These are phyloP conservation scores for Manihot esculenta DNA, from an alignment of 441 rosid species.

Conservation along the genomic window DNA sequence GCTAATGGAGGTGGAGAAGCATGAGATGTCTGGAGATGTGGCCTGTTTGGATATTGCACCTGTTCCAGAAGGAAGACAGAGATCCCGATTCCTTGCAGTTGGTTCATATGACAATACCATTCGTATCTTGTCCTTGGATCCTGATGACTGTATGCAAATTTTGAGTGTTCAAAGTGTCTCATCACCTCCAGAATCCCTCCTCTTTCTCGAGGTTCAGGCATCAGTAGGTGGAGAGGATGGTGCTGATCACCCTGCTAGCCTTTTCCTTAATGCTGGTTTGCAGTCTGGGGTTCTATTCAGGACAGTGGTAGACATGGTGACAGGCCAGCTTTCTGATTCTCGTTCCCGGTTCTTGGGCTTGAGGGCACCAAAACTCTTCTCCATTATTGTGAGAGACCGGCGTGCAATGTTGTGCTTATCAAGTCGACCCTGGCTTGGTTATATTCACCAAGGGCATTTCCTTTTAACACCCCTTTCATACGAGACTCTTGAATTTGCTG, in stretches of 20 bases:
- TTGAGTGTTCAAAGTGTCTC: slow-evolving; percentile 95
- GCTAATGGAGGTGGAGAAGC: slow-evolving; percentile 96
- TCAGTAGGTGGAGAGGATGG: slow-evolving; percentile 95
- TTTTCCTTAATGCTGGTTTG: slow-evolving; percentile 94
- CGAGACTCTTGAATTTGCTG: slow-evolving; percentile 92
- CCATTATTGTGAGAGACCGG: slow-evolving; percentile 75
- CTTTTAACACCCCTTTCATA: slow-evolving; percentile 91
- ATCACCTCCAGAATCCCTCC: slow-evolving; percentile 91
- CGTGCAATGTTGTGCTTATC: slow-evolving; percentile 97
- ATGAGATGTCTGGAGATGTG: slow-evolving; percentile 97
- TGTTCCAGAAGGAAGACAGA: slow-evolving; percentile 98
- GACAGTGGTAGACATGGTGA: slow-evolving; percentile 94
- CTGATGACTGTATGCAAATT: slow-evolving; percentile 97
- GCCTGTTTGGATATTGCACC: slow-evolving; percentile 97
- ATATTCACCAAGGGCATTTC: slow-evolving; percentile 93
- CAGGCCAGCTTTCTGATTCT: slow-evolving; percentile 97
- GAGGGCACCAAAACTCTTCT: slow-evolving; percentile 88
- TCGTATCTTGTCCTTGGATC: slow-evolving; percentile 90
- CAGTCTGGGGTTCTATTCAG: slow-evolving; percentile 90
- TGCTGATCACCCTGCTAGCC: slow-evolving; percentile 97
- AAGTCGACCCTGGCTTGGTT: slow-evolving; percentile 98
- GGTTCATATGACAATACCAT: slow-evolving; percentile 93
- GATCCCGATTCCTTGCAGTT: slow-evolving; percentile 96
- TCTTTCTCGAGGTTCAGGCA: slow-evolving; percentile 97
- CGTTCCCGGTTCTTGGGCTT: slow-evolving; percentile 90